Conservation (phyloP, 1,284 basidiomycete species). For the Sporisorium exsertum region DNA sequence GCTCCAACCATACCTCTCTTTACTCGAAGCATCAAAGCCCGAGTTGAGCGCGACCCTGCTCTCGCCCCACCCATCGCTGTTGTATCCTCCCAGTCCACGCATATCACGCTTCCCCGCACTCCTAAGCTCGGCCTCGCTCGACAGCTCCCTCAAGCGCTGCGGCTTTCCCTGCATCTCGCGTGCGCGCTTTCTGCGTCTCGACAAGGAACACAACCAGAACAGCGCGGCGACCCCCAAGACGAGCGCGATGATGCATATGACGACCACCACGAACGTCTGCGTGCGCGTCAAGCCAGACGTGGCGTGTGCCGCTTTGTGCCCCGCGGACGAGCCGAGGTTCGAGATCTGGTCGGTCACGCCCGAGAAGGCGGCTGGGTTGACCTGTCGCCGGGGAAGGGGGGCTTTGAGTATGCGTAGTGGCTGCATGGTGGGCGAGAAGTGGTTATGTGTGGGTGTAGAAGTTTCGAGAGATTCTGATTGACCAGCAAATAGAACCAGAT, state of each 20-base stretch:
- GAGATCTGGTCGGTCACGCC: conserved; percentile 50
- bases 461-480: conserved; percentile 3
- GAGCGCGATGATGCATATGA: conserved; percentile 23
- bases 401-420: conserved; percentile 8
- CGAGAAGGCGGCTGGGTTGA: conserved; percentile 45
- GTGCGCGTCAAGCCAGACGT: conserved; percentile 26
- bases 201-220: conserved; percentile 43
- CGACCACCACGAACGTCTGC: conserved; percentile 22
- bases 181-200: conserved; percentile 29
- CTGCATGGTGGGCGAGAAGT: conserved; percentile 10
- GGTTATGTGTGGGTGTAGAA: background rate
- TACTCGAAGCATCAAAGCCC: conserved; percentile 29
- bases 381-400: conserved; percentile 16
- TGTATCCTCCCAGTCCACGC: conserved; percentile 4
- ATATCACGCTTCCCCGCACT: conserved; percentile 5
- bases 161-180: conserved; percentile 28
- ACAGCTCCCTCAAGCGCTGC: conserved; percentile 8
- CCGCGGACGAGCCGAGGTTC: conserved; percentile 19
- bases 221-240: conserved; percentile 19
- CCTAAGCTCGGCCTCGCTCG: conserved; percentile 1
- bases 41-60: conserved; percentile 41
- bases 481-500: conserved; percentile 13
- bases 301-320: conserved; percentile 22
- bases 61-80: conserved; percentile 35
- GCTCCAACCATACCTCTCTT: conserved; percentile 25